phyloP scores from a whole-genome alignment of 495 filamentous ascomycete genomes.

The Terfezia claveryi region DNA sequence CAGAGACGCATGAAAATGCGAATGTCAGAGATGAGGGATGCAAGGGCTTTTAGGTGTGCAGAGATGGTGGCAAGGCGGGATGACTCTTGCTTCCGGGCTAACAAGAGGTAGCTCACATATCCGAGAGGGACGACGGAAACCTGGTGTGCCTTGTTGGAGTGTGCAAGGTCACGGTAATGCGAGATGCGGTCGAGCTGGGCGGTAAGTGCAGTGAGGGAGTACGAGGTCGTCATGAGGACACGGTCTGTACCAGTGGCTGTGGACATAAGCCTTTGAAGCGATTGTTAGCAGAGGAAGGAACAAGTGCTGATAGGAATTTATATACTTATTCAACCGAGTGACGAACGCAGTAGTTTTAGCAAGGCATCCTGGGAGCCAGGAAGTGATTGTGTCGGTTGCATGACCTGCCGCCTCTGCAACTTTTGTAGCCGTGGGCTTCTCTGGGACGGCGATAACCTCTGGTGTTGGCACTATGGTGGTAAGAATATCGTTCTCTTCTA shows the following conservation, averaged over 20 bases:
- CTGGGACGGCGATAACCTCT: background rate
- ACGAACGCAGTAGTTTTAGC: background rate
- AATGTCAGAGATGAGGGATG: conserved; percentile 34
- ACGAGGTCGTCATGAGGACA: conserved; percentile 38
- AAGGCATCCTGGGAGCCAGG: background rate
- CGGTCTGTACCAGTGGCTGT: conserved; percentile 39
- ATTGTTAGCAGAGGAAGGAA: background rate
- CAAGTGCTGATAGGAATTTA: background rate
- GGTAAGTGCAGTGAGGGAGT: conserved; percentile 35
- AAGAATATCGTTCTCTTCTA: background rate
- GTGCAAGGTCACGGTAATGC: conserved; percentile 3
- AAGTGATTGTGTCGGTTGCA: background rate
- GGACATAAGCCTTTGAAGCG: conserved; percentile 24
- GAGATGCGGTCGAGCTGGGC: conserved; percentile 21
- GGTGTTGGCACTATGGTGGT: background rate
- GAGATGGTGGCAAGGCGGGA: conserved; percentile 20
- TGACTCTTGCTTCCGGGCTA: conserved; percentile 15
- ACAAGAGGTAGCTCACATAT: conserved; percentile 23
- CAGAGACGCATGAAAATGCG: conserved; percentile 58
- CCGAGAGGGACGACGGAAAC: conserved; percentile 21
- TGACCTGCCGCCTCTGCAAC: background rate
- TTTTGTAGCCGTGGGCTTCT: background rate
- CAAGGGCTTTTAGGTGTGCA: conserved; percentile 25
- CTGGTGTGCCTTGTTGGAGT: conserved; percentile 11
- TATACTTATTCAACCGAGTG: conserved; percentile 5